A percentile compares a stretch with the other conserved stretches of the same genome.
Conservation (phyloP, 306 rosid genomes). For the Cucumis hystrix region DNA sequence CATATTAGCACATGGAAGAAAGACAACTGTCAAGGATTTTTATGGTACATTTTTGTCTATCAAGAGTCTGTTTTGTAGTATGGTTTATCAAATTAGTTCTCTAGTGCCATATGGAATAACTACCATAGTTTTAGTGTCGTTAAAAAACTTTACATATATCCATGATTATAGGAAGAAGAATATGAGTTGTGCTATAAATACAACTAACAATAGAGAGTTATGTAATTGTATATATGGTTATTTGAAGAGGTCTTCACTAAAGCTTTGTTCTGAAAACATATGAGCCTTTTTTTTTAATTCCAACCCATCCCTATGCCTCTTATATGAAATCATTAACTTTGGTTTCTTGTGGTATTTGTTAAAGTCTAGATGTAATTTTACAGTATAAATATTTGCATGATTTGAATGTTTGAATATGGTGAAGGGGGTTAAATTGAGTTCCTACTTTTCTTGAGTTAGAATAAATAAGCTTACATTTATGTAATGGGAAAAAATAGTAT, state of each 20-base stretch:
- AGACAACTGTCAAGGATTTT: constrained; percentile 71
- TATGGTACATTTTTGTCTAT: constrained; percentile 61
- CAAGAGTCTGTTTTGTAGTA: constrained; percentile 15
- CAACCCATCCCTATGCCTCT: background rate
- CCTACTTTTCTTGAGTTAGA: no score
- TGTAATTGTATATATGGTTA: background rate
- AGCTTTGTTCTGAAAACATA: background rate
- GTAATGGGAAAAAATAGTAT: no score
- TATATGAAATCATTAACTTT: background rate
- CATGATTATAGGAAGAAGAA: background rate
- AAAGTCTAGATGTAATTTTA: background rate
- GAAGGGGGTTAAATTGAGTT: no score
- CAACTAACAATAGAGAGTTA: background rate
- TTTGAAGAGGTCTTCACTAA: background rate
- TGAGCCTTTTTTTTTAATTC: background rate
- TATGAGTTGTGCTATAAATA: background rate
- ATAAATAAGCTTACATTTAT: no score
- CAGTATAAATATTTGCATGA: background rate
- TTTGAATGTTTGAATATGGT: background rate
- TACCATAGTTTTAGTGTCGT: background rate
- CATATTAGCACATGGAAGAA: constrained; percentile 62
- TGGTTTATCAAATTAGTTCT: constrained; percentile 13
- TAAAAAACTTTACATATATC: background rate
- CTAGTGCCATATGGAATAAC: background rate
- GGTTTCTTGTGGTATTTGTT: background rate